A percentile compares a stretch with the other conserved stretches of the same genome.
Evolutionary conservation across 1,284 basidiomycete species (phyloP).

Genomic region (Meripilus lineatus): DNA sequence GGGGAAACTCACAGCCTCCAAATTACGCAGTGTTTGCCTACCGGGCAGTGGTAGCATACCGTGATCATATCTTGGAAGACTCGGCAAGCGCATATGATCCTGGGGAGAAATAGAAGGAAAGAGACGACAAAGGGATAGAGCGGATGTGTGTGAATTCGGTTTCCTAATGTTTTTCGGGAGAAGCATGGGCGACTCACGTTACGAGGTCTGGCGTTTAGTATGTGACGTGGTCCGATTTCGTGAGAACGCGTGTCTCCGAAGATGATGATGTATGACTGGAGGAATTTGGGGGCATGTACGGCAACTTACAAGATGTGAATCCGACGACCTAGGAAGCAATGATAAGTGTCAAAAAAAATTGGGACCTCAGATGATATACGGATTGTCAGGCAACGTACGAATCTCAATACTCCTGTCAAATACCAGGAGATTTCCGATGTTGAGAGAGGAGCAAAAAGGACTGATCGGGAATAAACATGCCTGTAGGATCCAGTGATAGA

Average conservation of each 20-base stretch:
- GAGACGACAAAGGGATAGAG: too few relatives aligned
- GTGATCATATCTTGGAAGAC: background rate
- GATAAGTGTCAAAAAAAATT: background rate
- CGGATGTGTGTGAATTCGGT: background rate
- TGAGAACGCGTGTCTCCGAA: too few relatives aligned
- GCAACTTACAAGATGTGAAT: background rate
- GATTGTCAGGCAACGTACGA: constrained; percentile 1
- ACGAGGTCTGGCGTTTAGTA: background rate
- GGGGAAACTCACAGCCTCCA: background rate
- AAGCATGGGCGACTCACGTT: too few relatives aligned
- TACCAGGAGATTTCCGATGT: background rate
- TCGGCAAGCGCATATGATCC: background rate
- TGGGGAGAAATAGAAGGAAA: background rate
- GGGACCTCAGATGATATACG: background rate
- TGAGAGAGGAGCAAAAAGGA: background rate
- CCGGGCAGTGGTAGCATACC: background rate
- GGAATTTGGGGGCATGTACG: background rate
- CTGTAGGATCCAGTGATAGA: background rate
- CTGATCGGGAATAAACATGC: background rate
- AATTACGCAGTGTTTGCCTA: background rate
- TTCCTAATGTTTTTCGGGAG: too few relatives aligned
- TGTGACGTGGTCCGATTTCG: too few relatives aligned
- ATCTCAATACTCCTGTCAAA: background rate
- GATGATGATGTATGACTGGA: background rate
- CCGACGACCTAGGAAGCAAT: too few relatives aligned